A percentile compares a stretch with the other conserved stretches of the same genome.
Evolutionary conservation across 208 protist species (phyloP).

Genomic region (Zelonia costaricensis): DNA sequence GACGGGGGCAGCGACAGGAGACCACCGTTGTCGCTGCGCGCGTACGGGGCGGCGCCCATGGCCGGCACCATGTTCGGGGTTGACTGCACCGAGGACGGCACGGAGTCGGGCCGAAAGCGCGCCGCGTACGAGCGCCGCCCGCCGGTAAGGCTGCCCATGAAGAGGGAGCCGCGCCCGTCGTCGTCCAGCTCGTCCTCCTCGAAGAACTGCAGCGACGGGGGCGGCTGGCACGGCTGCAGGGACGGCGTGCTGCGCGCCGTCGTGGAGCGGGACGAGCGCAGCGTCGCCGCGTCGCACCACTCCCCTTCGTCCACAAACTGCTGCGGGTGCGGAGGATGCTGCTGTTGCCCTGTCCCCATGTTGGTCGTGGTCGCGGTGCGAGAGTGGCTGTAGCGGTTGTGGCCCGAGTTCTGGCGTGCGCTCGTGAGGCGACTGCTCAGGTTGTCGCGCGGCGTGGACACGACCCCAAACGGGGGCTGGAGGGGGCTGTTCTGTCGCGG

Average conservation of each 20-base stretch:
- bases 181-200: constrained; percentile 32
- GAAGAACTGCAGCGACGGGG: constrained; percentile 23
- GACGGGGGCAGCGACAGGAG: constrained; percentile 27
- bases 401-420: neutral
- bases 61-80: constrained; percentile 33
- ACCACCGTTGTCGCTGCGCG: constrained; percentile 28
- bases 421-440: neutral
- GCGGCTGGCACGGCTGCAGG: constrained; percentile 23
- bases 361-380: too few species aligned
- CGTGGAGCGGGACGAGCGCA: constrained; percentile 24
- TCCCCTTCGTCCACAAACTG: constrained; percentile 18
- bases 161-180: constrained; percentile 13
- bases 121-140: constrained; percentile 19
- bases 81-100: constrained; percentile 24
- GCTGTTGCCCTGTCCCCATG: too few species aligned
- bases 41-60: constrained; percentile 8
- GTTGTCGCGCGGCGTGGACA: neutral
- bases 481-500: neutral
- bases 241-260: constrained; percentile 30
- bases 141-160: constrained; percentile 6
- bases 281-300: constrained; percentile 25
- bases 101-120: constrained; percentile 25
- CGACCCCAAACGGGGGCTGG: neutral
- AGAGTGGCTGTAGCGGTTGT: too few species aligned
- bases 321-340: neutral